Conservation (phyloP, 1,284 basidiomycete genomes). For the Ceratobasidium sp. region DNA sequence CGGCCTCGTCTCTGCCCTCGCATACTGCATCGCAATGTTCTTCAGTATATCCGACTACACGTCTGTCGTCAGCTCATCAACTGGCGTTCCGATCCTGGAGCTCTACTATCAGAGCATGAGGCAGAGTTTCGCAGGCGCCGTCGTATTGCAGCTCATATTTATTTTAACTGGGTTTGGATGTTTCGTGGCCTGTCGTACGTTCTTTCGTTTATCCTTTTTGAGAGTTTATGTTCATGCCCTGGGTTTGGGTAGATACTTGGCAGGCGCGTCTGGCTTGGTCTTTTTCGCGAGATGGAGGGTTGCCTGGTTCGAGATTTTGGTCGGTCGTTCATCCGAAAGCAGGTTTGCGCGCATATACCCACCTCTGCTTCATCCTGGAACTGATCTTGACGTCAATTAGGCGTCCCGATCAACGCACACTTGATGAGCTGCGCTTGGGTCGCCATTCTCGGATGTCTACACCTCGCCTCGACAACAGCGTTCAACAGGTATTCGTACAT, state of each 20-base stretch:
- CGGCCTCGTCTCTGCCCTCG: slow-evolving; percentile 24
- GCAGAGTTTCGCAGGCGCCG: slow-evolving; percentile 20
- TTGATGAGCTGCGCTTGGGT: slow-evolving; percentile 41
- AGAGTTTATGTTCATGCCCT: not conserved
- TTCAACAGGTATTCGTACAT: no score
- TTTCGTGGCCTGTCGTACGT: slow-evolving; percentile 39
- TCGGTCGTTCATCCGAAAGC: slow-evolving; percentile 23
- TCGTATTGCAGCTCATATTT: slow-evolving; percentile 24
- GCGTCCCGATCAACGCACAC: slow-evolving; percentile 36
- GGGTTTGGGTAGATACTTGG: slow-evolving; percentile 35
- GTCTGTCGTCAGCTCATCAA: not conserved
- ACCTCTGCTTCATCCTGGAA: not conserved
- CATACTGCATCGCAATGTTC: slow-evolving; percentile 29
- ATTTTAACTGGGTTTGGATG: slow-evolving; percentile 28
- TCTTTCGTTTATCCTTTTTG: not conserved
- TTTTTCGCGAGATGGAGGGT: slow-evolving; percentile 29
- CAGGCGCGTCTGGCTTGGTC: slow-evolving; percentile 42
- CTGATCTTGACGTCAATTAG: not conserved
- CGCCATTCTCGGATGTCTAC: slow-evolving; percentile 32
- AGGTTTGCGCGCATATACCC: not conserved
- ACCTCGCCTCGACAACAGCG: slow-evolving; percentile 33
- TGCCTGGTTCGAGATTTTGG: slow-evolving; percentile 44
- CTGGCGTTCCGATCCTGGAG: slow-evolving; percentile 34
- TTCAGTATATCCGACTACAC: slow-evolving; percentile 33
- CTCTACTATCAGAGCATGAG: slow-evolving; percentile 31